Percentiles rank a stretch among this genome's conserved stretches.
These are phyloP conservation scores for Suillus discolor DNA, from an alignment of 768 basidiomycete genomes.

Conservation along the genomic window DNA sequence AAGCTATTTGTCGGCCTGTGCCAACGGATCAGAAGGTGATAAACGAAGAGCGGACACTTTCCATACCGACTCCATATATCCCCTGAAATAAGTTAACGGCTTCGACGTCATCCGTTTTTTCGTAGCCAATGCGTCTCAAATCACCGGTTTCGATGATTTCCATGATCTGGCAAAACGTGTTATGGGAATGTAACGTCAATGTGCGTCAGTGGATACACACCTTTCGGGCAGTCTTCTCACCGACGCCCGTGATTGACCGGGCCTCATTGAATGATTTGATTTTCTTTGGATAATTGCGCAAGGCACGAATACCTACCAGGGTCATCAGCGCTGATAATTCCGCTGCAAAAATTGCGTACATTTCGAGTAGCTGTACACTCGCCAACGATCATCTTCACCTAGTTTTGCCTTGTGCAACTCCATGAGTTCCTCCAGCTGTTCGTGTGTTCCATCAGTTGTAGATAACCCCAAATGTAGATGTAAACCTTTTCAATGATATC, in stretches of 20 bases:
- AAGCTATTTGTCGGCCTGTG: slow-evolving; percentile 65
- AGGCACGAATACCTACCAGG: slow-evolving; percentile 55
- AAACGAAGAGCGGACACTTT: not conserved
- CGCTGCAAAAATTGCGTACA: slow-evolving; percentile 39
- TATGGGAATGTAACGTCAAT: not conserved
- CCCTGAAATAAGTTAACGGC: slow-evolving; percentile 66
- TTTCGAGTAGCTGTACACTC: slow-evolving; percentile 65
- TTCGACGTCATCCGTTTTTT: slow-evolving; percentile 63
- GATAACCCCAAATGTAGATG: not conserved
- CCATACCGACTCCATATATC: slow-evolving; percentile 85
- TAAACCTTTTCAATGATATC: slow-evolving; percentile 73
- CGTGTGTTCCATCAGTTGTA: slow-evolving; percentile 3
- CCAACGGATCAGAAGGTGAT: not conserved
- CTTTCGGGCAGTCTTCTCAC: slow-evolving; percentile 77
- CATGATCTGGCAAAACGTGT: slow-evolving; percentile 57
- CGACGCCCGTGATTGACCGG: slow-evolving; percentile 59
- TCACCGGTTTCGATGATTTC: slow-evolving; percentile 79
- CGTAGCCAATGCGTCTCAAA: slow-evolving; percentile 67
- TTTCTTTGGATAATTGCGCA: slow-evolving; percentile 57
- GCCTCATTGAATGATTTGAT: slow-evolving; percentile 66
- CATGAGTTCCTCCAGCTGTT: slow-evolving; percentile 67
- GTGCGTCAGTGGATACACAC: slow-evolving; percentile 33
- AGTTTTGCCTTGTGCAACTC: slow-evolving; percentile 63
- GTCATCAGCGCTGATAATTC: slow-evolving; percentile 11
- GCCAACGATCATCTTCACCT: slow-evolving; percentile 67